Conservation (phyloP, 1,284 basidiomycete species). For the Stygiomarasmius scandens region DNA sequence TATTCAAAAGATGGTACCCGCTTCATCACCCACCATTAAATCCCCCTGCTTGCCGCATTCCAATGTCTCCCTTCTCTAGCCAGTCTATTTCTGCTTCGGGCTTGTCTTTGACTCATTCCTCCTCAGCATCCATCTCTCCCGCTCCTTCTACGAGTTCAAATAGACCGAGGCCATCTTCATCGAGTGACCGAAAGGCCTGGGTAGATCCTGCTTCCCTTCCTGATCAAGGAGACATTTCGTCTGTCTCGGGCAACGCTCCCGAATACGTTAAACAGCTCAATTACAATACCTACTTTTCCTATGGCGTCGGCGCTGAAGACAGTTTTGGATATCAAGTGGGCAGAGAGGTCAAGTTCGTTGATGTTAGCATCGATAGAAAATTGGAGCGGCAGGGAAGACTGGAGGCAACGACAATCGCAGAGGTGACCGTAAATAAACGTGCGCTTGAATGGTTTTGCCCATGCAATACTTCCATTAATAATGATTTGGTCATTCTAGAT, state of each 20-base stretch:
- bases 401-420: slow-evolving; percentile 61
- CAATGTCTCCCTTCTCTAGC: not conserved
- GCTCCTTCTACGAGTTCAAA: not conserved
- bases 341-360: slow-evolving; percentile 57
- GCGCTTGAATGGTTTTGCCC: slow-evolving; percentile 20
- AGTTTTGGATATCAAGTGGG: slow-evolving; percentile 64
- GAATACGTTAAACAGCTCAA: slow-evolving; percentile 63
- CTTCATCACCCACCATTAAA: not conserved
- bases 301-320: slow-evolving; percentile 63
- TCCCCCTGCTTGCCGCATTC: not conserved
- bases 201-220: slow-evolving; percentile 64
- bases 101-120: not conserved
- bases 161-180: not conserved
- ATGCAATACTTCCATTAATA: slow-evolving; percentile 1
- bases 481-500: slow-evolving; percentile 38
- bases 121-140: not conserved
- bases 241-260: slow-evolving; percentile 63
- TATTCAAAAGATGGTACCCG: not conserved
- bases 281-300: slow-evolving; percentile 64
- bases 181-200: slow-evolving; percentile 45
- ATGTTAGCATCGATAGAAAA: slow-evolving; percentile 51
- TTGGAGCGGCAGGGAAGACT: slow-evolving; percentile 48
- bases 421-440: slow-evolving; percentile 63
- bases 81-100: not conserved
- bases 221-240: slow-evolving; percentile 51